phyloP scores from a whole-genome alignment of 192 early-diverging fungal species.

The Linnemannia schmuckeri region DNA sequence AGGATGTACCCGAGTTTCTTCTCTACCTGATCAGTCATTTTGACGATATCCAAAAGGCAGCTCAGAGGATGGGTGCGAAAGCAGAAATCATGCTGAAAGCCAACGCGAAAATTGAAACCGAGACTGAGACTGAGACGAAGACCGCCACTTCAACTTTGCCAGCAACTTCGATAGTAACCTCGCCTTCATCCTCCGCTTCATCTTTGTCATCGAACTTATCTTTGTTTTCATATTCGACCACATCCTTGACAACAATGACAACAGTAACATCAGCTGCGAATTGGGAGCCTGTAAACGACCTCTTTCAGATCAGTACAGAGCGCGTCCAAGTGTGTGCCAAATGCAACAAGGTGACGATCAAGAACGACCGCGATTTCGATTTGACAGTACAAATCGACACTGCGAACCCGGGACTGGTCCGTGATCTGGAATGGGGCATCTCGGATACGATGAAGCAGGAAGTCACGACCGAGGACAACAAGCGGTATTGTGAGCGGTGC shows the following conservation, averaged over 20 bases:
- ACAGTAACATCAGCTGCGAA: too few species aligned
- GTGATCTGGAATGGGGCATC: slow-evolving; percentile 52
- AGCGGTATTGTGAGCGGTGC: slow-evolving; percentile 44
- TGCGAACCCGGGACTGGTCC: slow-evolving; percentile 29
- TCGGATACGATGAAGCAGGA: slow-evolving; percentile 48
- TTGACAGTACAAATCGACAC: slow-evolving; percentile 46
- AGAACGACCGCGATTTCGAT: slow-evolving; percentile 30
- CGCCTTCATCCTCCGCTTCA: neutral
- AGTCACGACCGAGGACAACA: slow-evolving; percentile 48
- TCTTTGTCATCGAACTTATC: neutral
- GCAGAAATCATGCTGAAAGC: too few species aligned
- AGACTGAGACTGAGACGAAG: neutral
- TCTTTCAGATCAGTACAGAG: slow-evolving; percentile 38
- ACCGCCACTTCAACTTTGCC: neutral
- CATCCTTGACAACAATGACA: neutral
- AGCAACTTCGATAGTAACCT: neutral
- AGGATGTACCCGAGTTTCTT: slow-evolving; percentile 52
- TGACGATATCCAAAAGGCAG: slow-evolving; percentile 34
- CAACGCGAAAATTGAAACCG: neutral
- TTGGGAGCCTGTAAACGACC: slow-evolving; percentile 39
- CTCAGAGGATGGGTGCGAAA: neutral
- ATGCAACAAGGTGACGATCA: slow-evolving; percentile 23
- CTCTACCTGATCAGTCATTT: slow-evolving; percentile 37
- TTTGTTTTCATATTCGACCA: neutral
- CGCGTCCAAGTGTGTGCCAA: slow-evolving; percentile 34